Base-by-base conservation (phyloP, 2,329 filamentous ascomycete species). In the Pseudophaeomoniella oleicola region DNA sequence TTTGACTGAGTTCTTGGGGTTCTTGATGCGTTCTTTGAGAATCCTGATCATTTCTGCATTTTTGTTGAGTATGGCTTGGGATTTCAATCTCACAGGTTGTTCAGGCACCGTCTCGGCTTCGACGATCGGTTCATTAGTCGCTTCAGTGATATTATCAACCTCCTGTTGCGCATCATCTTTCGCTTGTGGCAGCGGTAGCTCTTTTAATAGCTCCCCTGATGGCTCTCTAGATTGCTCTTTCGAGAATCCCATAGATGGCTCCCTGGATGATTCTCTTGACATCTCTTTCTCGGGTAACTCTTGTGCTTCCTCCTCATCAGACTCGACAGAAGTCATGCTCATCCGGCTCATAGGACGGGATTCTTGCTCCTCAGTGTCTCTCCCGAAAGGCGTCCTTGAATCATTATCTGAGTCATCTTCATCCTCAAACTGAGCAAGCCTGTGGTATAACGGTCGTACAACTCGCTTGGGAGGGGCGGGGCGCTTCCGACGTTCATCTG, bases 321-420 rank as follows among this genome's bases (percentile, higher is more conserved):
- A 71, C 2, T 65, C 60, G 19, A 67, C 68, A 12, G 66, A 65
- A 27, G 50, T 63, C 41, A 66, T 63, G 44, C 66, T 73, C 52
- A 70, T 66, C 30, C 81, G 83, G 55, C 83, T 94, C 32, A 78
- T 75, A 34, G 81, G 81, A 30, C 81, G 74, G 44, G 83, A 93
- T 41, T 90, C 87, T 19, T 77, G 76, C 45, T 90, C 87, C 52
- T 93, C 87, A 0, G 83, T 92, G 52, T 87, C 85, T 32, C 78
- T 70, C 10, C 72, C 74, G 34, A 78, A 58, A 10, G 80, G 75
- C 19, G 72, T 79, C 35, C 68, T 61, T 33, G 72, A 72, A 44
- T 94, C 86, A 46, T 92, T 87, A 44, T 94, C 87, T 0, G 85
- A 92, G 54, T 94, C 84, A 27, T 81, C 81, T 30, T 84, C 79